phyloP scores from a whole-genome alignment of 768 basidiomycete species.

The Neoboletus subvelutipes region DNA sequence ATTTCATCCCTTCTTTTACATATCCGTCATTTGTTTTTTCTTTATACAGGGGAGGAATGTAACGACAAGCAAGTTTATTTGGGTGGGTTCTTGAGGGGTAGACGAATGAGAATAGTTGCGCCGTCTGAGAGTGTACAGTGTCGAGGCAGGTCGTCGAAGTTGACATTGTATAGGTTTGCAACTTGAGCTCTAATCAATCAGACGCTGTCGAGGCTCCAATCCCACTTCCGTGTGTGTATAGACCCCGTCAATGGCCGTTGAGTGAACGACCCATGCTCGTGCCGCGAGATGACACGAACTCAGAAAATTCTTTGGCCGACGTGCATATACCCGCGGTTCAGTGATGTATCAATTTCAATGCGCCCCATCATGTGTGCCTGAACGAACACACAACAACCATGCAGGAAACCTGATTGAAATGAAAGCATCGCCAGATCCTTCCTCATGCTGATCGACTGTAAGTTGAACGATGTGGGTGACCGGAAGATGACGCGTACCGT shows the following conservation, averaged over 20 bases:
- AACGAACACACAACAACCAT: background rate
- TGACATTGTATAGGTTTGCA: too few relatives aligned
- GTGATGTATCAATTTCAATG: background rate
- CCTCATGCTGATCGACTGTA: background rate
- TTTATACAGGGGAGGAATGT: slow-evolving; percentile 9
- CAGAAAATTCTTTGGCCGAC: background rate
- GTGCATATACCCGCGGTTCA: background rate
- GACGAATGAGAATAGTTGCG: background rate
- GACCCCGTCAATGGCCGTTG: too few relatives aligned
- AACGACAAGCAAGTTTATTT: background rate
- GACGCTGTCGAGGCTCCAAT: too few relatives aligned
- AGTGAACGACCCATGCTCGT: background rate
- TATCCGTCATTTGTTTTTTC: background rate
- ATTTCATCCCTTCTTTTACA: background rate
- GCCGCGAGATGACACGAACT: background rate
- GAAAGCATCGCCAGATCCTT: background rate
- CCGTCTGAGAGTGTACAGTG: background rate
- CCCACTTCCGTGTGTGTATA: too few relatives aligned
- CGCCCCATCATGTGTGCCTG: background rate
- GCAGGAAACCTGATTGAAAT: background rate
- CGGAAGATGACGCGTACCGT: background rate
- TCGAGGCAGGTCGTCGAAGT: too few relatives aligned
- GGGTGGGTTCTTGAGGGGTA: background rate
- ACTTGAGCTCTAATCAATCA: too few relatives aligned
- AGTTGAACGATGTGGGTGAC: background rate